Conservation (phyloP, 2,329 filamentous ascomycete genomes). For the Fusarium bactridioides region DNA sequence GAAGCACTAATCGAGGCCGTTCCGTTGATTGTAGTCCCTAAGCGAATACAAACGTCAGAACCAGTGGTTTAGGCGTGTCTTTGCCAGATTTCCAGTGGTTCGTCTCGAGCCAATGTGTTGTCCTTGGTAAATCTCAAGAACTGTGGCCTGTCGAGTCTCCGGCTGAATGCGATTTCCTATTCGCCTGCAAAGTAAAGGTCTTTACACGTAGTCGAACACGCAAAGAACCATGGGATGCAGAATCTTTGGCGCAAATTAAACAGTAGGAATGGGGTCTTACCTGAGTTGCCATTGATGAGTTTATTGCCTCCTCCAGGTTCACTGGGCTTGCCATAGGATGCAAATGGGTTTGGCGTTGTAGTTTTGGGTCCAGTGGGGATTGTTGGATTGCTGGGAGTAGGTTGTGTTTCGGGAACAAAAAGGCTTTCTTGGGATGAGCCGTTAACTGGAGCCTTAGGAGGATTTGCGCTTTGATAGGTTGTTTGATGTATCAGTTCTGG, state of each 20-base stretch:
- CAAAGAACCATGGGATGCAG: conserved; percentile 29
- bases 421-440: conserved; percentile 40
- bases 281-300: conserved; percentile 28
- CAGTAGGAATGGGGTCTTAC: conserved; percentile 34
- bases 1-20: conserved; percentile 16
- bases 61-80: conserved; percentile 38
- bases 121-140: conserved; percentile 23
- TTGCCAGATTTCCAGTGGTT: conserved; percentile 43
- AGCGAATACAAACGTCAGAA: conserved; percentile 43
- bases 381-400: background rate
- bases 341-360: conserved; percentile 19
- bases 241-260: conserved; percentile 39
- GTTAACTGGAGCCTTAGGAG: conserved; percentile 15
- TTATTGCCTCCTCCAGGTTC: conserved; percentile 8
- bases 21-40: conserved; percentile 41
- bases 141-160: conserved; percentile 39
- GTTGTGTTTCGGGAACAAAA: conserved; percentile 38
- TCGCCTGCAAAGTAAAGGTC: conserved; percentile 31
- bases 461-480: conserved; percentile 53
- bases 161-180: conserved; percentile 37
- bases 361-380: conserved; percentile 7
- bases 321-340: conserved; percentile 10
- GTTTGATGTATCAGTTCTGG: conserved; percentile 65
- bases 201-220: conserved; percentile 8
- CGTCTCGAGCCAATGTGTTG: conserved; percentile 36